Conservation (phyloP, 108 stramenopile genomes). For the Fistulifera pelliculosa region DNA sequence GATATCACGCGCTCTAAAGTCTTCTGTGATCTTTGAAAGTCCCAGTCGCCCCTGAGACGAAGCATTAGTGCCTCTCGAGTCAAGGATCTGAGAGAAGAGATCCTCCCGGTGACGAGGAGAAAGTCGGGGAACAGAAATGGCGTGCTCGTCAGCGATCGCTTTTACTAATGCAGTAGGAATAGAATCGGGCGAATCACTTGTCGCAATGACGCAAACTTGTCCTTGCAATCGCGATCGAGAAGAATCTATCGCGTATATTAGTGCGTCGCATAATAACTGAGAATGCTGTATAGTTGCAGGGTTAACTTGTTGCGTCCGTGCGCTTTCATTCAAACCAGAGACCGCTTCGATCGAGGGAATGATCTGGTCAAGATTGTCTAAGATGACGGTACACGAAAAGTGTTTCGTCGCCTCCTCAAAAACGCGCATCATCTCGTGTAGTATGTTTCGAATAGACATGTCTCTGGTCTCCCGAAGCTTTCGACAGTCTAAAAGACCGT, state of each 20-base stretch:
- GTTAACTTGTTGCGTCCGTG: slow-evolving; percentile 47
- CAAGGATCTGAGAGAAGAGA: background rate
- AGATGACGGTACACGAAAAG: slow-evolving; percentile 35
- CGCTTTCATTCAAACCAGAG: slow-evolving; percentile 26
- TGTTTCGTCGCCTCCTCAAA: slow-evolving; percentile 22
- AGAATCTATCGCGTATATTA: slow-evolving; percentile 42
- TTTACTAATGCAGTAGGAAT: background rate
- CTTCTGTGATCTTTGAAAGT: slow-evolving; percentile 22
- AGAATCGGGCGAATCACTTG: slow-evolving; percentile 16
- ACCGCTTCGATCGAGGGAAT: slow-evolving; percentile 46
- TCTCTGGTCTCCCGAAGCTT: slow-evolving; percentile 34
- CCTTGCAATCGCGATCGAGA: slow-evolving; percentile 4
- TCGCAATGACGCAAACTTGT: slow-evolving; percentile 17
- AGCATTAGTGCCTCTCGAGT: background rate
- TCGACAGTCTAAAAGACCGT: slow-evolving; percentile 59
- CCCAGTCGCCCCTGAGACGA: background rate
- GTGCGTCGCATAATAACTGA: slow-evolving; percentile 31
- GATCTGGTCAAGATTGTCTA: slow-evolving; percentile 72
- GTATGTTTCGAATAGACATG: slow-evolving; percentile 26
- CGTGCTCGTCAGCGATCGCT: background rate
- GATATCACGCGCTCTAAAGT: slow-evolving; percentile 53
- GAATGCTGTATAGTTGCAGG: slow-evolving; percentile 57
- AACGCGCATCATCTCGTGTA: slow-evolving; percentile 26
- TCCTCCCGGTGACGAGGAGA: no score
- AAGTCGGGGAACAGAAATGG: no score